phyloP scores from a whole-genome alignment of 169 alveolate genomes.

The Eimeria praecox region DNA sequence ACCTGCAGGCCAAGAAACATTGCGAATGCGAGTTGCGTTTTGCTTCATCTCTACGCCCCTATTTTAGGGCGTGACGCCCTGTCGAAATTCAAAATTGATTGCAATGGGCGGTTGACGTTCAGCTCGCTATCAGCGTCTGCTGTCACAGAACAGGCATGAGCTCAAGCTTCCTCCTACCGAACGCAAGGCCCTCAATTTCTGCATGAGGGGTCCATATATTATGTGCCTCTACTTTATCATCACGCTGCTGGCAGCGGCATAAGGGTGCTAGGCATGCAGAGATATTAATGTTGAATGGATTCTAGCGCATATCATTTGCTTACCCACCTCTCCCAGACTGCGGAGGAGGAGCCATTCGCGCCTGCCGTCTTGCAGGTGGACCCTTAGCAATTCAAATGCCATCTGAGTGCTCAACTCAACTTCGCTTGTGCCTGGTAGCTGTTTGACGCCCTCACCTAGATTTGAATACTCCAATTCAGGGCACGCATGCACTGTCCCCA shows the following conservation, averaged over 20 bases:
- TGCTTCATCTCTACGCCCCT: not conserved
- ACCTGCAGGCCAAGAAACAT: conserved; percentile 59
- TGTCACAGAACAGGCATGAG: not conserved
- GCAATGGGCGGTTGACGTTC: not conserved
- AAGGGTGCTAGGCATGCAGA: not conserved
- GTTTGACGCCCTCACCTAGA: conserved; percentile 74
- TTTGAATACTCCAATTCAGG: conserved; percentile 61
- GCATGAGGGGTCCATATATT: not conserved
- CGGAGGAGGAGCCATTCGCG: conserved; percentile 86
- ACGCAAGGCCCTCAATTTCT: not conserved
- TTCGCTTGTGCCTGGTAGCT: conserved; percentile 51
- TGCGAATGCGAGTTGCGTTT: not conserved
- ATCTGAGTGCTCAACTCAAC: conserved; percentile 79
- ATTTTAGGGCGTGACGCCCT: not conserved
- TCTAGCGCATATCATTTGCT: not conserved
- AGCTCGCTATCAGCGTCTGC: not conserved
- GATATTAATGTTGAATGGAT: not conserved
- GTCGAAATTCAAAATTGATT: not conserved
- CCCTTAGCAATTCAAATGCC: conserved; percentile 84
- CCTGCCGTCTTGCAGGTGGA: conserved; percentile 71
- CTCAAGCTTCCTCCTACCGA: not conserved
- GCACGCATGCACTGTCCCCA: conserved; percentile 79
- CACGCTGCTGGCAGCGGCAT: not conserved
- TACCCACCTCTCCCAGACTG: conserved; percentile 84
- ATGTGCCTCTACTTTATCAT: not conserved